Conservation (phyloP, 108 stramenopile species). For the Nitzschia sp. region DNA sequence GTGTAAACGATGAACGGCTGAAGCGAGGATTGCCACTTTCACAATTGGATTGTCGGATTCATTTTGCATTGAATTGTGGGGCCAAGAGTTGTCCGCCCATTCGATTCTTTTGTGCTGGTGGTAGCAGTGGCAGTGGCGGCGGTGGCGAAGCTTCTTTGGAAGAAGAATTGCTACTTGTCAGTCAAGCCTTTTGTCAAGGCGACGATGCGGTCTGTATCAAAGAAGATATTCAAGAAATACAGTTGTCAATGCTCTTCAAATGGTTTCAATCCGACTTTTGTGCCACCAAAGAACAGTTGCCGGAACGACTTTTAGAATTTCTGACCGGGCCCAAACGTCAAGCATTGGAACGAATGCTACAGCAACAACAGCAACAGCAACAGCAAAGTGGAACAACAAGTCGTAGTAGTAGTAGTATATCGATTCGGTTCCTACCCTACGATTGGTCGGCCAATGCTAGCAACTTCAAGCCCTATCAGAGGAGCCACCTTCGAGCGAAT, state of each 20-base stretch:
- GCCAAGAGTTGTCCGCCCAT: constrained; percentile 67
- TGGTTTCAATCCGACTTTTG: constrained; percentile 36
- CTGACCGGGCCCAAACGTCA: constrained; percentile 35
- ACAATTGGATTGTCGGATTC: constrained; percentile 57
- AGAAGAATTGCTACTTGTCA: constrained; percentile 48
- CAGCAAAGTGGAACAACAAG: too few relatives aligned
- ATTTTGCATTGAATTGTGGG: constrained; percentile 82
- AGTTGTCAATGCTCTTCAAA: constrained; percentile 45
- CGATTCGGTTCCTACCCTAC: constrained; percentile 33
- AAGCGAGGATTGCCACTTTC: constrained; percentile 3
- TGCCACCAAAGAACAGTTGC: constrained; percentile 27
- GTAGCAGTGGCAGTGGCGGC: too few relatives aligned
- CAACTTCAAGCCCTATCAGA: constrained; percentile 8
- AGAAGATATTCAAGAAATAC: constrained; percentile 16
- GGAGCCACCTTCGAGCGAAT: neutral
- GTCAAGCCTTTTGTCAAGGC: constrained; percentile 49
- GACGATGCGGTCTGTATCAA: constrained; percentile 46
- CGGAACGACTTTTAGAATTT: constrained; percentile 26
- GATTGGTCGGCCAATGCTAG: constrained; percentile 42
- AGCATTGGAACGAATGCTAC: constrained; percentile 14
- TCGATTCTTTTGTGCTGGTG: constrained; percentile 43
- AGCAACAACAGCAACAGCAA: constrained; percentile 11
- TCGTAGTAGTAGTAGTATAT: too few relatives aligned
- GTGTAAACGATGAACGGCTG: constrained; percentile 4
- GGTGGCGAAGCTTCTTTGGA: constrained; percentile 37